phyloP scores from a whole-genome alignment of 2,329 filamentous ascomycete genomes.

The Clathrospora elynae region DNA sequence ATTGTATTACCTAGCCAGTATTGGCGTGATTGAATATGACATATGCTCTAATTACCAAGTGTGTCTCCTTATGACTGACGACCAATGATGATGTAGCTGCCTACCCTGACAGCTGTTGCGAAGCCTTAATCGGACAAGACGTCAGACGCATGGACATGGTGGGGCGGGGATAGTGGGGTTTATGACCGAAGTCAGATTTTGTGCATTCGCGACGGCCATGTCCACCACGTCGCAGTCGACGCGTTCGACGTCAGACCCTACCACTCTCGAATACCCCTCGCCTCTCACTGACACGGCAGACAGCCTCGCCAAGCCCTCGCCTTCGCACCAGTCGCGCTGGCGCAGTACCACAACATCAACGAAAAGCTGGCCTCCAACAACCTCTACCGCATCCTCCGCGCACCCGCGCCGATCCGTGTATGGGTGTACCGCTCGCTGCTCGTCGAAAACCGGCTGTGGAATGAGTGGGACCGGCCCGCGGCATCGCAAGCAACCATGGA shows the following conservation, averaged over 20 bases:
- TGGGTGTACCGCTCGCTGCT: slow-evolving; percentile 36
- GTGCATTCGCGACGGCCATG: no score
- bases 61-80: no score
- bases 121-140: no score
- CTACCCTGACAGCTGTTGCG: no score
- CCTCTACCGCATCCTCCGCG: slow-evolving; percentile 31
- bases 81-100: no score
- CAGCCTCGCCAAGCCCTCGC: slow-evolving; percentile 17
- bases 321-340: slow-evolving; percentile 29
- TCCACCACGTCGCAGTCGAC: slow-evolving; percentile 18
- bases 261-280: slow-evolving; percentile 3
- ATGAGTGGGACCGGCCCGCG: slow-evolving; percentile 23
- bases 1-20: no score
- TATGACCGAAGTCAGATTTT: no score
- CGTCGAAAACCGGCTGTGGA: slow-evolving; percentile 29
- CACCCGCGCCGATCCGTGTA: slow-evolving; percentile 33
- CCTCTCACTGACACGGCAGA: slow-evolving; percentile 9
- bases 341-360: slow-evolving; percentile 31
- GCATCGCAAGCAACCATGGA: slow-evolving; percentile 7
- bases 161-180: no score
- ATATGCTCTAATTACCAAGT: no score
- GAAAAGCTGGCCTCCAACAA: slow-evolving; percentile 33
- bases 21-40: no score
- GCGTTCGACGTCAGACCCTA: slow-evolving; percentile 6
- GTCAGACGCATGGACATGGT: no score